Evolutionary conservation across 1,139 yeast genomes (phyloP).

Genomic region (Suhomyces chickasaworum): DNA sequence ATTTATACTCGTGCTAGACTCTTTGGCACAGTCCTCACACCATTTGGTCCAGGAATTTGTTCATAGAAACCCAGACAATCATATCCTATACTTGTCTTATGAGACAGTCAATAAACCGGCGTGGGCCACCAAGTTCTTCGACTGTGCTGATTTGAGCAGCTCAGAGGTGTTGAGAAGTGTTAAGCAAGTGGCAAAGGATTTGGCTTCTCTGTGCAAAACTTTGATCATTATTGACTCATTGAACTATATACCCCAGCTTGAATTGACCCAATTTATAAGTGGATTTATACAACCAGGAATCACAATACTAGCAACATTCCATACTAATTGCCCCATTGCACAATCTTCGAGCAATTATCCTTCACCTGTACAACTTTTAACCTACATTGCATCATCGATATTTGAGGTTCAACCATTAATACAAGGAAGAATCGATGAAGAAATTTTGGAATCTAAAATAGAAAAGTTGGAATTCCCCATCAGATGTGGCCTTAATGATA

Average conservation of each 20-base stretch:
- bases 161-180: conserved; percentile 26
- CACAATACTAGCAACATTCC: conserved; percentile 63
- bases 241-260: conserved; percentile 53
- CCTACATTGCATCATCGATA: conserved; percentile 72
- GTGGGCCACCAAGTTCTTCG: conserved; percentile 52
- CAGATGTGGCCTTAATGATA: conserved; percentile 44
- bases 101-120: conserved; percentile 59
- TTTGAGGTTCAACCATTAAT: conserved; percentile 56
- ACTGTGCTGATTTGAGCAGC: conserved; percentile 37
- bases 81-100: conserved; percentile 57
- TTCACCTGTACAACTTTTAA: conserved; percentile 47
- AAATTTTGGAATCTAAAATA: conserved; percentile 46
- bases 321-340: conserved; percentile 48
- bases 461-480: conserved; percentile 52
- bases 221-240: conserved; percentile 67
- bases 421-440: conserved; percentile 42
- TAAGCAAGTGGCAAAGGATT: conserved; percentile 20
- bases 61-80: conserved; percentile 33
- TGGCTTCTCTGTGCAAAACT: conserved; percentile 22
- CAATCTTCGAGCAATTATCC: conserved; percentile 50
- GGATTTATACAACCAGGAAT: conserved; percentile 55
- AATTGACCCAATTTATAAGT: conserved; percentile 56
- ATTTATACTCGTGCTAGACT: conserved; percentile 66
- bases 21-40: conserved; percentile 66
- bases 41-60: conserved; percentile 59